These are phyloP conservation scores for Puccinia brachypodii DNA, from an alignment of 1,284 basidiomycete genomes.

Conservation along the genomic window DNA sequence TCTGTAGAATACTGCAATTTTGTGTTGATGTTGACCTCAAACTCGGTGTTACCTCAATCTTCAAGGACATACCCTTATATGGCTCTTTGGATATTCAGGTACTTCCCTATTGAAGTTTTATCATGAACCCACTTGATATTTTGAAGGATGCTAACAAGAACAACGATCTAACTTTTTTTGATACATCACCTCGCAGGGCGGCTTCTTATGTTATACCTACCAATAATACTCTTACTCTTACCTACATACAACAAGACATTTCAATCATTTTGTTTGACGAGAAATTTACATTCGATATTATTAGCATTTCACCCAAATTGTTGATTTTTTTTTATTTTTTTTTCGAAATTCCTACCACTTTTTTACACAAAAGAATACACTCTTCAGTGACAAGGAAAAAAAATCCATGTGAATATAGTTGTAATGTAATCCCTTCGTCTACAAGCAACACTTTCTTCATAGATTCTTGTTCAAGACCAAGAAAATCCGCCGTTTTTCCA, in stretches of 20 bases:
- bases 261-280: not conserved
- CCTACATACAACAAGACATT: not conserved
- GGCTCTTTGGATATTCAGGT: constrained; percentile 37
- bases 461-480: too few relatives aligned
- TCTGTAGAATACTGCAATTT: too few relatives aligned
- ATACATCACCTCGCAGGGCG: too few relatives aligned
- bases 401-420: not conserved
- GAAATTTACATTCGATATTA: not conserved
- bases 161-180: not conserved
- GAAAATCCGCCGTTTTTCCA: too few relatives aligned
- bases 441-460: too few relatives aligned
- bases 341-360: too few relatives aligned
- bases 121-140: not conserved
- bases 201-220: constrained; percentile 20
- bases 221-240: not conserved
- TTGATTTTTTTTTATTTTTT: not conserved
- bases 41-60: not conserved
- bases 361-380: too few relatives aligned
- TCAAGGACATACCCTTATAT: constrained; percentile 39
- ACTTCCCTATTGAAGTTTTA: not conserved
- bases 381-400: not conserved
- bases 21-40: not conserved
- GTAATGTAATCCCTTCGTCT: too few relatives aligned
- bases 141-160: not conserved
- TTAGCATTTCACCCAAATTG: not conserved